Evolutionary conservation across 2,329 filamentous ascomycete genomes (phyloP), one percentile per base, ranked within the genome.

Genomic region (Dothideomycetes sp.): DNA sequence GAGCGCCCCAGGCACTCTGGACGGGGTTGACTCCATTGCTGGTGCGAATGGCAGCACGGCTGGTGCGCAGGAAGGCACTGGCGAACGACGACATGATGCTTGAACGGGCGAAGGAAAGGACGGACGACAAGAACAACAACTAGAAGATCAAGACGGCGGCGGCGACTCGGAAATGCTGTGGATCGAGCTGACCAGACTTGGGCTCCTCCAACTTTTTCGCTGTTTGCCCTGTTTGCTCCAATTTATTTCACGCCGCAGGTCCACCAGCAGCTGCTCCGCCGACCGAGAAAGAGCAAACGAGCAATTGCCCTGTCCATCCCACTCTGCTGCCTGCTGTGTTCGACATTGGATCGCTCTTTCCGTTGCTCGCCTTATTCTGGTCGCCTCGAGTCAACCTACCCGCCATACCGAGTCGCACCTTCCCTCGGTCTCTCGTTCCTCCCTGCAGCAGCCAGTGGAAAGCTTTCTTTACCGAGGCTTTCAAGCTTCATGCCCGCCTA

Each of bases 61-160:
- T 82, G 52, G 86, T 83, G 71, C 84, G 83, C 68, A 91, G 65
- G 58, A 94, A 80, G 56, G 85, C 81, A 66, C 86, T 80, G 63
- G 86, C 76, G 60, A 91, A 78, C 60, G 76, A 75, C 65, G 86
- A 80, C 84, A 93, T 94, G 59, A 64, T 82, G 70, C 32, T 23
- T 13, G 60, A 52, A 47, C 35, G 47, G 48, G 43, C 50, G 47
- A 41, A 34, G 44, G 53, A 43, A 36, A 50, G 22, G 41, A 44
- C 39, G 50, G 46, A 47, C 41, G 49, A 48, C 51, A 32, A 48
- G 55, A 54, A 53, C 45, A 53, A 51, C 49, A 45, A 28, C 23
- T 31, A 34, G 30, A 23, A 27, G 29, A 29, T 13, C 13, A 19
- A 25, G 36, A 13, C 28, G 29, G 20, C 30, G 20, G 33, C 25